Conservation (phyloP, 192 early-diverging fungal genomes). For the Backusella westeae region DNA sequence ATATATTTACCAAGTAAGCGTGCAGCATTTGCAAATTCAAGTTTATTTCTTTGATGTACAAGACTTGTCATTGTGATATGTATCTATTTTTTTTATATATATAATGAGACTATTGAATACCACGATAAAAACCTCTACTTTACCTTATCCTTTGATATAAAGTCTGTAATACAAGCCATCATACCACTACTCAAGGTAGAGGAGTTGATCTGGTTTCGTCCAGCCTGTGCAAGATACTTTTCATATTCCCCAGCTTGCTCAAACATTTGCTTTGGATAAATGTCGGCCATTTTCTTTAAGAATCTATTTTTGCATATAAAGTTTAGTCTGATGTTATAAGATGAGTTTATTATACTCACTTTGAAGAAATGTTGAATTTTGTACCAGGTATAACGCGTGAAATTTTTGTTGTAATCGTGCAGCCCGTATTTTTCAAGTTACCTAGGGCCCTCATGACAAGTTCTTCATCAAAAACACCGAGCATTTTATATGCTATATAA, state of each 20-base stretch:
- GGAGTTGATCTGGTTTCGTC: not conserved
- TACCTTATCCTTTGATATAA: not conserved
- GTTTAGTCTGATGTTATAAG: not conserved
- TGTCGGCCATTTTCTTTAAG: not conserved
- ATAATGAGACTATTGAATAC: not conserved
- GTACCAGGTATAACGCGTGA: constrained; percentile 1
- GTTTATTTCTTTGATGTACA: not conserved
- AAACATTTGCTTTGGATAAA: not conserved
- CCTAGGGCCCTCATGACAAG: not conserved
- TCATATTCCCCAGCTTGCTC: not conserved
- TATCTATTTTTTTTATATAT: not conserved
- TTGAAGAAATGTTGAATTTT: not conserved
- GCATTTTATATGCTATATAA: not conserved
- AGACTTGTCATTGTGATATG: not conserved
- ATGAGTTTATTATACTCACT: not conserved
- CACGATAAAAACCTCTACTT: not conserved
- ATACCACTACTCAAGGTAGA: not conserved
- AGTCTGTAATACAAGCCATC: not conserved
- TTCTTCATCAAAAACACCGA: not conserved
- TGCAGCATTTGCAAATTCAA: not conserved
- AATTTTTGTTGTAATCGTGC: not conserved
- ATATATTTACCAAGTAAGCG: not conserved
- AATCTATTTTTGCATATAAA: not conserved
- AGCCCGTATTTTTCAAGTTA: not conserved
- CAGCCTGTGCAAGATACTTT: not conserved